Percentiles rank a stretch among this genome's conserved stretches.
Conservation (phyloP, 2,329 filamentous ascomycete species). For the Ascochyta clinopodiicola region DNA sequence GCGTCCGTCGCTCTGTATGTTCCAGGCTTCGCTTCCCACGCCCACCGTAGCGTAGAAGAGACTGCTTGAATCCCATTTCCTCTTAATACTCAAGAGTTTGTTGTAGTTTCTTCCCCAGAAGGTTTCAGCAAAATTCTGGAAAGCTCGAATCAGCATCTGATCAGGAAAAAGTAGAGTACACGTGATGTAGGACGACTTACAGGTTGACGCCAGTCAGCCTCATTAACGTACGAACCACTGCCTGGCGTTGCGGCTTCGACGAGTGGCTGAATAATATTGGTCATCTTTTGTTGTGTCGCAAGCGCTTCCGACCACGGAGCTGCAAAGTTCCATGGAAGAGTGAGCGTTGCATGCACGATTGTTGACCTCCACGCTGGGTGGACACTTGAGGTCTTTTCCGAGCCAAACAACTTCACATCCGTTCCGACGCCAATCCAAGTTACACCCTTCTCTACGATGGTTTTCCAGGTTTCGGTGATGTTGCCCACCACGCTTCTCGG, state of each 20-base stretch:
- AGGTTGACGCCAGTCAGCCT: conserved; percentile 24
- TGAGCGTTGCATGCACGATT: conserved; percentile 27
- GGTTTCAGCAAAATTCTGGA: not conserved
- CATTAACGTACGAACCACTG: conserved; percentile 34
- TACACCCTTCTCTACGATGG: conserved; percentile 23
- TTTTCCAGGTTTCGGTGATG: conserved; percentile 23
- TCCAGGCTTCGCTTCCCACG: conserved; percentile 40
- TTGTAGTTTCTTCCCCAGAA: conserved; percentile 37
- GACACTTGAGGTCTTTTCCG: conserved; percentile 26
- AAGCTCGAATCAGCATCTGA: no score
- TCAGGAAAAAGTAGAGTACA: no score
- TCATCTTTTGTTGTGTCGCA: conserved; percentile 26
- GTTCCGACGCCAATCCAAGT: conserved; percentile 30
- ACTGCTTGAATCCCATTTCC: conserved; percentile 37
- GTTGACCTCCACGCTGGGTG: conserved; percentile 32
- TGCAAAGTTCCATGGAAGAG: conserved; percentile 28
- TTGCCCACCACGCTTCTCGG: conserved; percentile 22
- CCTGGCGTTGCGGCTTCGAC: conserved; percentile 28
- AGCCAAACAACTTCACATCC: conserved; percentile 20
- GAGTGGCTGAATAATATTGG: conserved; percentile 23
- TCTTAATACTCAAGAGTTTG: conserved; percentile 34
- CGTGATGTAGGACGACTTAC: no score
- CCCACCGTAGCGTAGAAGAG: conserved; percentile 39
- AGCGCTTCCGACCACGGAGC: conserved; percentile 27
- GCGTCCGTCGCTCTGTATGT: conserved; percentile 23